phyloP scores from a whole-genome alignment of 2,329 filamentous ascomycete genomes.

The Proliferodiscus dingleyae region DNA sequence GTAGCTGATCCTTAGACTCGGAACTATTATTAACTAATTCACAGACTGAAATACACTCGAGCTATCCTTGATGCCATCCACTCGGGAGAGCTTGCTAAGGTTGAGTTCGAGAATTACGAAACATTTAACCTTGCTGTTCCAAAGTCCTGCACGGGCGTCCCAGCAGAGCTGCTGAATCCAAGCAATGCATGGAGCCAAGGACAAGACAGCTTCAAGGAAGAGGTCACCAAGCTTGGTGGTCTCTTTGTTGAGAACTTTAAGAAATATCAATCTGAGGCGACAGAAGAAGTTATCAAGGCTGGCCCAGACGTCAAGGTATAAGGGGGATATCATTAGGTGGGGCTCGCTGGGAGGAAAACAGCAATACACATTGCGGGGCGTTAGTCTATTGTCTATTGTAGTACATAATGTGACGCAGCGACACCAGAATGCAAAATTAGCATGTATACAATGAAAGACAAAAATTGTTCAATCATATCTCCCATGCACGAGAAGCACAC shows the following conservation, averaged over 20 bases:
- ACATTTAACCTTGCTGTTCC: slow-evolving; percentile 97
- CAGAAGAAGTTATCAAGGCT: slow-evolving; percentile 69
- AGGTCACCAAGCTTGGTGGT: slow-evolving; percentile 83
- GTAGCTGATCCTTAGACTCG: slow-evolving; percentile 6
- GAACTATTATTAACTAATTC: slow-evolving; percentile 10
- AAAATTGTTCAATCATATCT: too few species aligned
- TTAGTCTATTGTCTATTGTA: slow-evolving; percentile 13
- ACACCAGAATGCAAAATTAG: slow-evolving; percentile 4
- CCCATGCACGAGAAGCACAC: too few species aligned
- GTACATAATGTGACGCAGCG: slow-evolving; percentile 6
- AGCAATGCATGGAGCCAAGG: slow-evolving; percentile 86
- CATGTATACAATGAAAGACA: neutral
- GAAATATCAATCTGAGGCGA: slow-evolving; percentile 86
- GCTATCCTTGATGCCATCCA: slow-evolving; percentile 98
- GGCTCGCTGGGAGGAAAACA: slow-evolving; percentile 2
- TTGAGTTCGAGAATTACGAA: slow-evolving; percentile 90
- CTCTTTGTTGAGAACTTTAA: slow-evolving; percentile 97
- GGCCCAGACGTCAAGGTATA: slow-evolving; percentile 38
- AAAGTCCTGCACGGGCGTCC: slow-evolving; percentile 83
- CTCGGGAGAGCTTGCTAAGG: slow-evolving; percentile 89
- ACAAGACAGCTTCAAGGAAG: slow-evolving; percentile 72
- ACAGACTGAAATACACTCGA: slow-evolving; percentile 85
- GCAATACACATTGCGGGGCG: slow-evolving; percentile 23
- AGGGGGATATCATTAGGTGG: neutral
- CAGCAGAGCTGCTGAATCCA: slow-evolving; percentile 89